Conservation (phyloP, 139 green algal genomes). For the Klebsormidium nitens region DNA sequence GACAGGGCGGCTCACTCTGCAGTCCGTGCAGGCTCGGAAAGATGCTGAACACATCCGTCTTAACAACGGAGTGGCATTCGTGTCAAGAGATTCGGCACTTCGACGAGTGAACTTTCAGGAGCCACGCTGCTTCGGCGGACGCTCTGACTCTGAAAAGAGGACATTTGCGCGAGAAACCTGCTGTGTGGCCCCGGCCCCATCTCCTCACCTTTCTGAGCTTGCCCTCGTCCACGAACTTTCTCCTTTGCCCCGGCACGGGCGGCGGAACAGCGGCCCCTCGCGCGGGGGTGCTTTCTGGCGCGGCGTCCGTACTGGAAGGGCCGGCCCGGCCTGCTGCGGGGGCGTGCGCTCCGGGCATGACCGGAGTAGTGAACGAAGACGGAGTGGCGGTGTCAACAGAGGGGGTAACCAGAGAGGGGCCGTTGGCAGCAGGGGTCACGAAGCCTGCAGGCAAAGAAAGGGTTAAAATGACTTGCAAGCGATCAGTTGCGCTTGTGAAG, state of each 20-base stretch:
- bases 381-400: background rate
- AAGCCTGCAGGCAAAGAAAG: too few species aligned
- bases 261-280: background rate
- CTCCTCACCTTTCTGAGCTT: slow-evolving; percentile 49
- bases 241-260: slow-evolving; percentile 3
- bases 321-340: background rate
- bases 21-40: too few species aligned
- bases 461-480: too few species aligned
- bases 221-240: slow-evolving; percentile 52
- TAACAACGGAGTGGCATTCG: too few species aligned
- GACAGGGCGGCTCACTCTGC: too few species aligned
- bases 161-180: too few species aligned
- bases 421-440: background rate
- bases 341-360: background rate
- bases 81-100: too few species aligned
- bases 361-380: background rate
- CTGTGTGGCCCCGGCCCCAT: background rate
- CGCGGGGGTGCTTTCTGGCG: background rate
- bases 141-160: too few species aligned
- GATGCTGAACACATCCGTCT: too few species aligned
- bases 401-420: background rate
- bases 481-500: too few species aligned
- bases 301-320: background rate
- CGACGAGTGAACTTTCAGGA: background rate
- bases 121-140: too few species aligned